Base-by-base conservation (phyloP, 78 protist species). In the Dictyostelium brefeldianum region DNA sequence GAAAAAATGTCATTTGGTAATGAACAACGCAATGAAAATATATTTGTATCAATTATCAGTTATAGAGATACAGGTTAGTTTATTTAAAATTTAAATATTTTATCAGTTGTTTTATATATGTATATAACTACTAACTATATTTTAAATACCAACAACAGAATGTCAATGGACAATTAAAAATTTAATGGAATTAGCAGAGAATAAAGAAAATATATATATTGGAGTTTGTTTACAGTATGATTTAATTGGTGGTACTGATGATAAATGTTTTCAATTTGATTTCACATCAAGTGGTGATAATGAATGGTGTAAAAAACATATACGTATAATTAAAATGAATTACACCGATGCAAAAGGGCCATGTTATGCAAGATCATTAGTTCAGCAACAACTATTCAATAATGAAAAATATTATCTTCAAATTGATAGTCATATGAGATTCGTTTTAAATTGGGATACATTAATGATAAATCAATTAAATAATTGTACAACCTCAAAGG, bases 391-490 rank as follows among this genome's bases (percentile, higher is more conserved):
- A 8, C 18, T 94, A n/a, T 94, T 5, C 10, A 11, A 29, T 27
- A 80, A 50, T 41, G 96, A 94, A 29, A 51, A 50, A 29, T 94
- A 83, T 27, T 81, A 50, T 27, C 54, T 94, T 15, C 95, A 85
- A 80, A 94, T 94, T 25, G 96, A 94, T 27, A 94, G 96, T 43
- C 96, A 94, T 48, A 94, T 94, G 96, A 53, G 96, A 65, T 94
- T 94, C 46, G 78, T 71, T 1, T 29, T 29, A 25, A 65, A 48
- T 36, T 94, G 96, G 96, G 96, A 94, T 50, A 27, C 3, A n/a
- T 31, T 20, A 43, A 25, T 94, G 56, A 75, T 74, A 17, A 5
- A 41, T 5, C 65, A 75, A 41, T n/a, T 82, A 10, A 10, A 43
- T 3, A 51, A 69, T 41, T 87, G 94, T 73, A 56, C 6, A 8